Evolutionary conservation across 1,284 basidiomycete genomes (phyloP), one percentile per base, ranked within the genome.

Genomic region (Naganishia cerealis): DNA sequence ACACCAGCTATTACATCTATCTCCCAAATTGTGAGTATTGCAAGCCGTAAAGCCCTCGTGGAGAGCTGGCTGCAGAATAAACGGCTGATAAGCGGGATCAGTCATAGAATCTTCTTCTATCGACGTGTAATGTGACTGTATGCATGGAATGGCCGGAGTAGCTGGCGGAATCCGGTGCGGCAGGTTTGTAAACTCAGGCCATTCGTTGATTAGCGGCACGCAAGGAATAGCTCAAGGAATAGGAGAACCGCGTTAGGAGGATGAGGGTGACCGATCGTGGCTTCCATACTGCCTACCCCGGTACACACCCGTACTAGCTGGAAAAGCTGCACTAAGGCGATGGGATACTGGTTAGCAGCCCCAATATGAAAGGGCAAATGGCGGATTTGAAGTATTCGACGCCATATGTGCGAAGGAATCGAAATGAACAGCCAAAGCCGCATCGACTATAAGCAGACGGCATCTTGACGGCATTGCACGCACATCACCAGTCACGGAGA

Each of bases 361-460:
- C 1, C 16, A n/a, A 18, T n/a, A 46, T n/a, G 42, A 6, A 18
- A 15, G 42, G 42, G 13, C 13, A 15, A 6, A 16, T 48, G 46
- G 21, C n/a, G 9, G n/a, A 9, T 1, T 24, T 24, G 15, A 21
- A 50, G 46, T 1, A 15, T n/a, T 8, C 46, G 46, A 50, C 46
- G 46, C 10, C 21, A 50, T 50, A 24, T 9, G 46, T 50, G 15
- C 21, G 46, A 13, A 24, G 24, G 24, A 50, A 50, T 7, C 21
- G 46, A 50, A 24, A 50, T 7, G 8, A 24, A 24, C 46, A 9
- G 46, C 24, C 21, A 24, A 50, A 9, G 29, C 46, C 5, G 46
- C 46, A 50, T 50, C n/a, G 8, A 21, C 46, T 50, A 21, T 24
- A 50, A 50, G 29, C 46, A 50, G 46, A 50, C 46, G n/a, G 46